phyloP scores from a whole-genome alignment of 192 early-diverging fungal species.

The Coemansia reversa region DNA sequence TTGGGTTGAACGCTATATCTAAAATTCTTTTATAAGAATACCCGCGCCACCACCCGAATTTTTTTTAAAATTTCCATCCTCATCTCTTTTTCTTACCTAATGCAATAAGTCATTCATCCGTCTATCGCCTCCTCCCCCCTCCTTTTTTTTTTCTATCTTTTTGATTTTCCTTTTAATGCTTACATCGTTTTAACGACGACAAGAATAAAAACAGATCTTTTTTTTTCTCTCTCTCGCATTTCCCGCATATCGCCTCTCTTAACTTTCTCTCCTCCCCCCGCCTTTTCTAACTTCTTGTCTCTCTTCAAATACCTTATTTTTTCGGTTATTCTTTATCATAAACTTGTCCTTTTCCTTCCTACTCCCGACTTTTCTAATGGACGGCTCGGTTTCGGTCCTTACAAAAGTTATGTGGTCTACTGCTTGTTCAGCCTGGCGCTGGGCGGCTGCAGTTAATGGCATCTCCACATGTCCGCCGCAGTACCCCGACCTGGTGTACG shows the following conservation, averaged over 20 bases:
- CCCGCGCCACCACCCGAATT: neutral
- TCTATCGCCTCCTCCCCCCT: neutral
- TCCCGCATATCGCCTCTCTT: neutral
- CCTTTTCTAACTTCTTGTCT: neutral
- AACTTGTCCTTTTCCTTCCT: neutral
- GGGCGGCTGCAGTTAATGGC: slow-evolving; percentile 11
- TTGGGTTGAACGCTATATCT: too few species aligned
- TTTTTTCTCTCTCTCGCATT: slow-evolving; percentile 2
- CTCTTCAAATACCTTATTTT: neutral
- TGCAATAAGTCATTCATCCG: neutral
- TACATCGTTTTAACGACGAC: neutral
- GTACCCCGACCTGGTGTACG: slow-evolving; percentile 33
- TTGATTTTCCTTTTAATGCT: neutral
- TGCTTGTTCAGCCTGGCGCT: slow-evolving; percentile 19
- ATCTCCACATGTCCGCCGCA: slow-evolving; percentile 18
- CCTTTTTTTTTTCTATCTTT: neutral
- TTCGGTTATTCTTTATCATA: slow-evolving; percentile 1
- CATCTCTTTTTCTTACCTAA: neutral
- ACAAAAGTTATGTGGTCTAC: slow-evolving; percentile 12
- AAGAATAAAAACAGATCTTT: neutral
- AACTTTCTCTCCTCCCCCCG: neutral
- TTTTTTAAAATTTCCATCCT: neutral
- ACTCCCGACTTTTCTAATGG: neutral
- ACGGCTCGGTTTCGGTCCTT: neutral
- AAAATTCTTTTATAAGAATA: too few species aligned